These are phyloP conservation scores for Balakata baccata DNA, from an alignment of 345 rosid genomes.

Conservation along the genomic window DNA sequence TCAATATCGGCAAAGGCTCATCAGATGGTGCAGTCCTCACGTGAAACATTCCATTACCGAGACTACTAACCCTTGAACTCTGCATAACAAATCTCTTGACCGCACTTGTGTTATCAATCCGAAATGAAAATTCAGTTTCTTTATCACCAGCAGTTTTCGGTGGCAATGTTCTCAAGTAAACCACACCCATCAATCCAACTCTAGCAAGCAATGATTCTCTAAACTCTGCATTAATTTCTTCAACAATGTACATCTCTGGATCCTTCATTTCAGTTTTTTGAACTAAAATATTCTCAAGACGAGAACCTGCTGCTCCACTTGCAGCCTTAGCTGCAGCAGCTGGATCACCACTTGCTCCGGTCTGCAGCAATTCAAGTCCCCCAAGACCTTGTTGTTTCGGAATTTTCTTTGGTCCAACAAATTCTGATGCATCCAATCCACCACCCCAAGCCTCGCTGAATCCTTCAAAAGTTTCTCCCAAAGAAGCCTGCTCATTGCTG, in stretches of 20 bases:
- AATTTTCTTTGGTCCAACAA: conserved; percentile 70
- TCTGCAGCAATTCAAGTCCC: conserved; percentile 90
- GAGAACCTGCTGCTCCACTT: conserved; percentile 46
- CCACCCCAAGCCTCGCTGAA: conserved; percentile 97
- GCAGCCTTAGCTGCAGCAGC: conserved; percentile 39
- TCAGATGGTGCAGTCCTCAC: conserved; percentile 85
- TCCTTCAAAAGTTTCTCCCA: conserved; percentile 89
- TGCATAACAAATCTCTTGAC: conserved; percentile 83
- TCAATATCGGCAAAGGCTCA: conserved; percentile 84
- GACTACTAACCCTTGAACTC: conserved; percentile 70
- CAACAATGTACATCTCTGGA: conserved; percentile 88
- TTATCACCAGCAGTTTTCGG: conserved; percentile 64
- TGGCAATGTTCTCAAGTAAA: conserved; percentile 79
- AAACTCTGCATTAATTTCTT: conserved; percentile 87
- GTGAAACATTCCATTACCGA: conserved; percentile 85
- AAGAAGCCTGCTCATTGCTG: conserved; percentile 75
- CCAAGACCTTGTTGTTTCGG: conserved; percentile 80
- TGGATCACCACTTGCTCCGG: conserved; percentile 46
- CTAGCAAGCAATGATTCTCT: conserved; percentile 91
- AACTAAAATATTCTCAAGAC: conserved; percentile 72
- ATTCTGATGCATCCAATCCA: conserved; percentile 94
- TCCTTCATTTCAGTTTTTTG: conserved; percentile 84
- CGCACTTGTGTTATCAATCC: conserved; percentile 61
- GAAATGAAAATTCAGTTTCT: conserved; percentile 90
- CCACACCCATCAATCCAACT: conserved; percentile 89